A percentile compares a stretch with the other conserved stretches of the same genome.
phyloP scores from a whole-genome alignment of 306 rosid genomes.

The Vigna radiata region DNA sequence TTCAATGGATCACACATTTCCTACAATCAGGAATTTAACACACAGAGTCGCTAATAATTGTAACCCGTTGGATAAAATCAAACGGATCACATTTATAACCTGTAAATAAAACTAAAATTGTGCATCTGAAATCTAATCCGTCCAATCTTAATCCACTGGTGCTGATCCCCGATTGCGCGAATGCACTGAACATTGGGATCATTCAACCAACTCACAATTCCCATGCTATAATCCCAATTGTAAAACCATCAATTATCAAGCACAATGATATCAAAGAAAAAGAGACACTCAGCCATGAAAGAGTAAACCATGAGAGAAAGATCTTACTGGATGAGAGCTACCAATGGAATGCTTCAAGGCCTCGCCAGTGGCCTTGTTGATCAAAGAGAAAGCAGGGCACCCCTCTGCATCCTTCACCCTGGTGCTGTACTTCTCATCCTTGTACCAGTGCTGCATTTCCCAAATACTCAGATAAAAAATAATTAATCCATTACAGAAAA shows the following conservation, averaged over 20 bases:
- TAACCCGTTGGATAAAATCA: neutral
- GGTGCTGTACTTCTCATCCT: conserved; percentile 87
- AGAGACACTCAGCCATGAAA: neutral
- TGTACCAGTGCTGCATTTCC: conserved; percentile 79
- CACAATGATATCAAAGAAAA: neutral
- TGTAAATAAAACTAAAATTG: neutral
- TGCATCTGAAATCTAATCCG: neutral
- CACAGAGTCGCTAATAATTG: neutral
- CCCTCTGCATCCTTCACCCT: conserved; percentile 83
- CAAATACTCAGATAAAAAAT: neutral
- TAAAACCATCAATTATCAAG: neutral
- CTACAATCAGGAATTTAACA: neutral
- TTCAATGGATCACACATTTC: neutral
- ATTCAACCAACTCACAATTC: neutral
- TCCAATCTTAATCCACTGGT: neutral
- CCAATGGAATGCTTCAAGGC: conserved; percentile 84
- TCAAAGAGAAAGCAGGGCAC: conserved; percentile 74
- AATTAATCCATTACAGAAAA: neutral
- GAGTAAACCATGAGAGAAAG: neutral
- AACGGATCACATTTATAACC: neutral
- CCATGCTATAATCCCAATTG: neutral
- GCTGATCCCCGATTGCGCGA: neutral
- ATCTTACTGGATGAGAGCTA: conserved; percentile 70
- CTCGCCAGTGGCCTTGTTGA: conserved; percentile 79
- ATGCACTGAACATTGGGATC: neutral